A percentile compares a stretch with the other conserved stretches of the same genome.
Conservation (phyloP, 202 grass and related monocot species). For the Panicum hallii region DNA sequence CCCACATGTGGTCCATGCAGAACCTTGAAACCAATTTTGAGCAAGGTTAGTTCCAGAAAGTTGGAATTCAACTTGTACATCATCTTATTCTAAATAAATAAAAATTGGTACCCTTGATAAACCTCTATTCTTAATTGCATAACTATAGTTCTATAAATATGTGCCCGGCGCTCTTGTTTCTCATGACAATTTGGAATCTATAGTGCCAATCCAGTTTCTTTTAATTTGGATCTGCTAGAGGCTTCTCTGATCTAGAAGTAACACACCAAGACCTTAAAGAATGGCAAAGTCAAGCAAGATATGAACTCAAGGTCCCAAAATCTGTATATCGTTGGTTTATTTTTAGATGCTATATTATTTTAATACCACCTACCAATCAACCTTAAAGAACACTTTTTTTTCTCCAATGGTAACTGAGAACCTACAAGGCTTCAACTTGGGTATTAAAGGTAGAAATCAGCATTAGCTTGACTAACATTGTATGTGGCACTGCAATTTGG, state of each 20-base stretch:
- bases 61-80: constrained; percentile 3
- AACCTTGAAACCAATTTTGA: constrained; percentile 97
- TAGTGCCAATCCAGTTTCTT: neutral
- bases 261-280: neutral
- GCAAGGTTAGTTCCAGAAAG: constrained; percentile 73
- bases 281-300: constrained; percentile 18
- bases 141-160: constrained; percentile 29
- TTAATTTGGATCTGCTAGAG: constrained; percentile 6
- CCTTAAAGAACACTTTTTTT: neutral
- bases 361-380: neutral
- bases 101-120: neutral
- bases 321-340: neutral
- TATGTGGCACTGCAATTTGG: neutral
- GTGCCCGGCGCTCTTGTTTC: neutral
- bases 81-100: constrained; percentile 14
- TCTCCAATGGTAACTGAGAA: neutral
- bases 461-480: constrained; percentile 33
- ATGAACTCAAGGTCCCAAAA: neutral
- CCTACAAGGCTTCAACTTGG: neutral
- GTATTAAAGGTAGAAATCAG: constrained; percentile 8
- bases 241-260: constrained; percentile 5
- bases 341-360: neutral
- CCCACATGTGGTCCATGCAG: constrained; percentile 99
- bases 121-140: neutral
- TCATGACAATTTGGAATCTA: constrained; percentile 1